Evolutionary conservation across 1,284 basidiomycete species (phyloP), one percentile per base, ranked within the genome.

Genomic region (Apiotrichum mycotoxinovorans): DNA sequence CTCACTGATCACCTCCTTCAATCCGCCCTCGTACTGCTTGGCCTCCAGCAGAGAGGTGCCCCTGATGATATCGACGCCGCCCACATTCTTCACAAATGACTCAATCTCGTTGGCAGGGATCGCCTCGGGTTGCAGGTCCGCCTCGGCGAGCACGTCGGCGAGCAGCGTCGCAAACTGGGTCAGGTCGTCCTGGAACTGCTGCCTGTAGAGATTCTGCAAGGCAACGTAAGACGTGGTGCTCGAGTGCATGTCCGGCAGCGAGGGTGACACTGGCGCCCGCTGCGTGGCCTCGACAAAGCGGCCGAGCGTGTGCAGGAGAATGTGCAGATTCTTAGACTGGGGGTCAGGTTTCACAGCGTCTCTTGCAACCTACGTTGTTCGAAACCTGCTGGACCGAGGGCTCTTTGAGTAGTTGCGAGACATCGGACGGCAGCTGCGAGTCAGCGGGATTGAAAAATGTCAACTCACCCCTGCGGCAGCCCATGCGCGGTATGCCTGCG

Each of bases 181-280:
- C n/a, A 76, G 61, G 51, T 78, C 76, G 9, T 60, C 58, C 40
- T 61, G 63, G 42, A 72, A 68, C 53, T 74, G 67, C 44, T 66
- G 56, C 57, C 74, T 73, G 66, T 76, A 77, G 9, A 79, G 61
- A 45, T 70, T 73, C 54, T 78, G 75, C 7, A 78, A 66, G 7
- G 66, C 61, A 52, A 79, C 68, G 72, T 97, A 98, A 56, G 83
- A 84, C 38, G 80, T 74, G 0, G 94, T 96, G 64, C 88, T 88
- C 4, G 94, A 87, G 73, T 96, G 95, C 90, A 99, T 97, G 77
- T 98, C 95, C 0, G 95, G 95, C 1, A 98, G 80, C 0, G 89
- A 83, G 2, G 84, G 79, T 0, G 83, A 80, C 17, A 87, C 77
- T 0, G 87, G 87, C 7, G 84, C 72, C 12, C 84, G 82, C 22